Percentiles rank a stretch among this genome's conserved stretches.
phyloP scores from a whole-genome alignment of 75 land plant species.

The Picea glauca region DNA sequence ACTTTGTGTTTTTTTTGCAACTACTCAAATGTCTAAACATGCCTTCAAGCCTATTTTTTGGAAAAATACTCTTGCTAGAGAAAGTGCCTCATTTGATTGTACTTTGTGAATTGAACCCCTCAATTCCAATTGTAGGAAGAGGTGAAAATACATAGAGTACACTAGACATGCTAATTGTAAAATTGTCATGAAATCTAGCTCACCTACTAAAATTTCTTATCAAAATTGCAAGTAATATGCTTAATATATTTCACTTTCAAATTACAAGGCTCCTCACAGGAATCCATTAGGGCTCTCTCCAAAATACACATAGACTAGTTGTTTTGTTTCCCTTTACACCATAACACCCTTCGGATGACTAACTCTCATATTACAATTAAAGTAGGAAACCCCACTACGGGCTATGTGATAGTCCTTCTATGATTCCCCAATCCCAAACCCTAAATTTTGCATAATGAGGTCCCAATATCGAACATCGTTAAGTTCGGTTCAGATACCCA shows the following conservation, averaged over 20 bases:
- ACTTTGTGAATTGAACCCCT: no score
- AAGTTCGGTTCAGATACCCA: conserved; percentile 23
- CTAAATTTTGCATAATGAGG: conserved; percentile 15
- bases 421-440: neutral
- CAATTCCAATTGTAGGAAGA: no score
- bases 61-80: no score
- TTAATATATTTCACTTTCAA: conserved; percentile 22
- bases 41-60: no score
- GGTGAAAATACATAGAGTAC: no score
- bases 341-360: neutral
- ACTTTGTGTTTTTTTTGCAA: neutral
- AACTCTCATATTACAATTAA: neutral
- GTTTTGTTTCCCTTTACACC: neutral
- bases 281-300: conserved; percentile 6
- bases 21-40: no score
- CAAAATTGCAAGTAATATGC: conserved; percentile 3
- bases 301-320: neutral
- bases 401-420: neutral
- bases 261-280: conserved; percentile 15
- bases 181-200: no score
- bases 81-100: no score
- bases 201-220: no score
- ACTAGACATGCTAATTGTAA: no score
- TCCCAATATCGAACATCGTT: conserved; percentile 40
- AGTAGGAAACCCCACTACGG: neutral